Conservation (phyloP, 257 asterid genomes). For the Asclepias syriaca region DNA sequence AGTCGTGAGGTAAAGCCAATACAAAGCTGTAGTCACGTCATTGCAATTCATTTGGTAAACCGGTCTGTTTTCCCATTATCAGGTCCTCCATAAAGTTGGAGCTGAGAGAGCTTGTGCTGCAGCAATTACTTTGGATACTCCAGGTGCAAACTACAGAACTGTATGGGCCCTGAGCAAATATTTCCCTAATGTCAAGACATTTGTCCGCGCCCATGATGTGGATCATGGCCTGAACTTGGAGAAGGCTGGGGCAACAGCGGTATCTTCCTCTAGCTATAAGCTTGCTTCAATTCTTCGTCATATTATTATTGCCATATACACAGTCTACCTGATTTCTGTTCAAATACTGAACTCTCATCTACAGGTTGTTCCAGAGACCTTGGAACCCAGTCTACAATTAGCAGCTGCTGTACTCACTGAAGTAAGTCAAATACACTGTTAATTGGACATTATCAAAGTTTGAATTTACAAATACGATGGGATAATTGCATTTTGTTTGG, state of each 20-base stretch:
- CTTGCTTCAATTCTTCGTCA: background rate
- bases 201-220: slow-evolving; percentile 98
- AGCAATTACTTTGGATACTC: slow-evolving; percentile 91
- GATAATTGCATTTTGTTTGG: background rate
- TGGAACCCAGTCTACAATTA: slow-evolving; percentile 98
- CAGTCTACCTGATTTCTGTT: background rate
- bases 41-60: slow-evolving; percentile 15
- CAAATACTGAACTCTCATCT: background rate
- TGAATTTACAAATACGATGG: background rate
- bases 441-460: background rate
- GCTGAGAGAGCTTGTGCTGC: slow-evolving; percentile 99
- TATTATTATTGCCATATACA: background rate
- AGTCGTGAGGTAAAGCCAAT: slow-evolving; percentile 78
- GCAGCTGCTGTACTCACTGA: slow-evolving; percentile 99
- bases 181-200: slow-evolving; percentile 90
- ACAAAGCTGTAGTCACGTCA: slow-evolving; percentile 14
- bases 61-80: slow-evolving; percentile 20
- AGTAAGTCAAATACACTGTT: slow-evolving; percentile 43
- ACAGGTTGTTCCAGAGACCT: slow-evolving; percentile 99
- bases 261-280: slow-evolving; percentile 27
- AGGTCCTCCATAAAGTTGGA: slow-evolving; percentile 98
- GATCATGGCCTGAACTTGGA: slow-evolving; percentile 97
- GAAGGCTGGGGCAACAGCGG: slow-evolving; percentile 99
- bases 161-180: slow-evolving; percentile 99
- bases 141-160: slow-evolving; percentile 98